Evolutionary conservation across 2,329 filamentous ascomycete species (phyloP), one percentile per base, ranked within the genome.

Genomic region (Geosmithia morbida): DNA sequence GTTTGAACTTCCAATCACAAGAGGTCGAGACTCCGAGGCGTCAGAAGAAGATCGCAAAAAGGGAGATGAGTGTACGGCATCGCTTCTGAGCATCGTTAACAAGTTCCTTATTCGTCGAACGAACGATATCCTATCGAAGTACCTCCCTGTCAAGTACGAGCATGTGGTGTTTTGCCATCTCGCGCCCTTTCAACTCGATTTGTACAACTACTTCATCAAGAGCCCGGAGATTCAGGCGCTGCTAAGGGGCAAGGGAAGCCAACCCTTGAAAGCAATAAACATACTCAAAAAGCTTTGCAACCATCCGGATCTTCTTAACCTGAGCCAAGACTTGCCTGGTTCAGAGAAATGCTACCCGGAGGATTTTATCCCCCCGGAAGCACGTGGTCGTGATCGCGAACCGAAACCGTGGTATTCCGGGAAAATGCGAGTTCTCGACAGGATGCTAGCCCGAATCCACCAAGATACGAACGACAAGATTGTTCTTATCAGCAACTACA

Each of bases 401-500:
- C 72, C 97, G 56, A 95, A 92, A 62, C 79, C 88, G 1, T 95
- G 86, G 86, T 96, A 96, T 61, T 96, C 89, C 2, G 94, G 92
- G 45, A 98, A 98, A 65, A 96, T 98, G 88, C 81, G 87, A 57
- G 92, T 98, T 2, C 77, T 98, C n/a, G 92, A 96, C 59, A 82
- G 89, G 49, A 98, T 98, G 94, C 78, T 98, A 45, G 87, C 89
- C 33, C 84, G 90, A 26, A 98, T 98, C 55, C 86, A 87, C 16
- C 83, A 89, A 56, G 90, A 97, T 57, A 97, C 92, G 1, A 96
- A 95, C 57, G 92, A 98, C 74, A 98, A 98, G 66, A 98, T 98
- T 57, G 92, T 98, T 13, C 77, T 98, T 49, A 98, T 98, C 64
- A 95, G 87, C 64, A 98, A 98, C 60, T 98, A 97, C 66, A 98